Base-by-base conservation (phyloP, 805 yeast genomes). In the Phaffomyces thermotolerans region DNA sequence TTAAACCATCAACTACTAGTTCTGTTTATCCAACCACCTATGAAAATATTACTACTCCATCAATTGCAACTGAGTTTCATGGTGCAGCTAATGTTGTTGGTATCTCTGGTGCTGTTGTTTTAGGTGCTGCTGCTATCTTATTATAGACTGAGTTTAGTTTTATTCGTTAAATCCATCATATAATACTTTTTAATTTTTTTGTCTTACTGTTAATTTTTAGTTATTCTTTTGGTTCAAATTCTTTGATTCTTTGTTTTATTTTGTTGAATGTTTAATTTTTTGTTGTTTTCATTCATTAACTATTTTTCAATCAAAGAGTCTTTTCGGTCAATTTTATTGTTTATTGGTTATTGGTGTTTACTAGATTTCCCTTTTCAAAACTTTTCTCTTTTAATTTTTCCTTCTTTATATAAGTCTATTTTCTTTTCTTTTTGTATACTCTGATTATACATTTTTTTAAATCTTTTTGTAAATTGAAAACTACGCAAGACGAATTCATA, bases 81-180 rank as follows among this genome's bases (percentile, higher is more conserved):
- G 52, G 48, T 36, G 50, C 39, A 15, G 51, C 35, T 43, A 40
- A 41, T 40, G 23, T 37, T 12, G 18, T 42, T 20, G 37, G 36
- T 14, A 18, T 30, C 18, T n/a, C 44, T 12, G 50, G 43, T 31
- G 43, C 35, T 15, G 50, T 40, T 24, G 48, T 41, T 14, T 42
- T 36, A 30, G 45, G 40, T 30, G 40, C 37, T 36, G 38, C 39
- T 32, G 49, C 50, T 10, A 39, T 43, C 23, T 37, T 48, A 27
- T 32, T 48, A 23, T 48, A 39, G 17, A 10, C 22, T 33, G n/a
- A 10, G n/a, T 30, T 14, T 15, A 7, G 8, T 31, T 31, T 31
- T 31, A 31, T 31, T 6, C 6, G 9, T 15, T 31, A 3, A 9
- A 9, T 8, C 7, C 34, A n/a, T 6, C 9, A 9, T 34, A 13